Evolutionary conservation across 768 basidiomycete species (phyloP).

Genomic region (Collybia sordida): DNA sequence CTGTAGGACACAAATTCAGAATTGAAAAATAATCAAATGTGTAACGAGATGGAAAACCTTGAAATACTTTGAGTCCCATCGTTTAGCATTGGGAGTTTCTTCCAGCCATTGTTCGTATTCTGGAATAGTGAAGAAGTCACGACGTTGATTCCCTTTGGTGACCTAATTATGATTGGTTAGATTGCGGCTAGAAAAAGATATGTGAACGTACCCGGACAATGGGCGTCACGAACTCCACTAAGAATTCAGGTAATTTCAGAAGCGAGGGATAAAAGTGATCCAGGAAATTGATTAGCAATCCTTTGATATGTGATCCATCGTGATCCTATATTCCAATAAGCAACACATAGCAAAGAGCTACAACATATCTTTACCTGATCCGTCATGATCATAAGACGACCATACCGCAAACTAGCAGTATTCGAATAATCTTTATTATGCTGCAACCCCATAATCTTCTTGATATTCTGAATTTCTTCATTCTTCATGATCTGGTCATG

Average conservation of each 20-base stretch:
- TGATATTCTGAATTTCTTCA: slow-evolving; percentile 94
- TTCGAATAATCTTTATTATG: slow-evolving; percentile 87
- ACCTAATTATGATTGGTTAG: slow-evolving; percentile 40
- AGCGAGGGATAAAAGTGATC: slow-evolving; percentile 97
- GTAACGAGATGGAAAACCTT: slow-evolving; percentile 61
- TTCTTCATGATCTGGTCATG: slow-evolving; percentile 99
- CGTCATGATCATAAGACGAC: slow-evolving; percentile 98
- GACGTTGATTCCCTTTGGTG: slow-evolving; percentile 72
- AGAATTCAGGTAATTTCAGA: slow-evolving; percentile 84
- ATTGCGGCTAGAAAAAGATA: not conserved
- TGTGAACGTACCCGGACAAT: slow-evolving; percentile 78
- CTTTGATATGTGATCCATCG: slow-evolving; percentile 99
- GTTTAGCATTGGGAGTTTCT: slow-evolving; percentile 68
- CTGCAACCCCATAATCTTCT: slow-evolving; percentile 96
- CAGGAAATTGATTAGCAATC: slow-evolving; percentile 96
- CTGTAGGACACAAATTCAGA: slow-evolving; percentile 37
- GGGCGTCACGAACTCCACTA: slow-evolving; percentile 98
- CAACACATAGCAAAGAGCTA: not conserved
- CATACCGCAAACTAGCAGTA: slow-evolving; percentile 76
- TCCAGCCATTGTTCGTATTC: slow-evolving; percentile 95
- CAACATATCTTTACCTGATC: slow-evolving; percentile 73
- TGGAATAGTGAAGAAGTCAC: slow-evolving; percentile 95
- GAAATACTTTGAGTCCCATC: slow-evolving; percentile 95
- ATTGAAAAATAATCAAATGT: not conserved
- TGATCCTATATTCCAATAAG: slow-evolving; percentile 68